Percentiles rank a stretch among this genome's conserved stretches.
phyloP scores from a whole-genome alignment of 176 grass and related monocot species.

The Puccinellia tenuiflora region DNA sequence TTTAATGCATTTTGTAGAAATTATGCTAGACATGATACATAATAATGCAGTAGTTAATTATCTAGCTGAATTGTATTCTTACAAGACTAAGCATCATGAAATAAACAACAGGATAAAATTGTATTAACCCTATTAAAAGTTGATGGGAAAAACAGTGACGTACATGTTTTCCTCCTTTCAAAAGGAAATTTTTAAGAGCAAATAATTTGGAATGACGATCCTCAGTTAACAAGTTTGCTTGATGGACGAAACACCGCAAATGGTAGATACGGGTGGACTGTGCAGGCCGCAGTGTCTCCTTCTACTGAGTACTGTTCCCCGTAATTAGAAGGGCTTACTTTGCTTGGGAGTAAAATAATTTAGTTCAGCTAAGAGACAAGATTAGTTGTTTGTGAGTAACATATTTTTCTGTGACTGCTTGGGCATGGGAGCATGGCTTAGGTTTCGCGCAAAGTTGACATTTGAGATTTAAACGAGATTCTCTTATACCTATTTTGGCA shows the following conservation, averaged over 20 bases:
- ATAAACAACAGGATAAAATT: too few relatives aligned
- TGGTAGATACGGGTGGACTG: neutral
- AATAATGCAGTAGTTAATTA: neutral
- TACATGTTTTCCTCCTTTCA: too few relatives aligned
- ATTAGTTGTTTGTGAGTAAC: neutral
- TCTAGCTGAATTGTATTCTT: too few relatives aligned
- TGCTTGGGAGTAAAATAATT: neutral
- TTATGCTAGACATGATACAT: neutral
- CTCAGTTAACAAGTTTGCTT: neutral
- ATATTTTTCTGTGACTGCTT: too few relatives aligned
- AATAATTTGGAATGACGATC: neutral
- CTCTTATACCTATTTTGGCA: neutral
- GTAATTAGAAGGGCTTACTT: neutral
- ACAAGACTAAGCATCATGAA: too few relatives aligned
- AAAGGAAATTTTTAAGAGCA: neutral
- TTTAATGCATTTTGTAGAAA: neutral
- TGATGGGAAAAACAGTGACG: too few relatives aligned
- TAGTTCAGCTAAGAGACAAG: neutral
- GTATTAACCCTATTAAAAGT: too few relatives aligned
- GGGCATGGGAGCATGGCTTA: too few relatives aligned
- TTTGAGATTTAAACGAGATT: too few relatives aligned
- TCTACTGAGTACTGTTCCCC: neutral
- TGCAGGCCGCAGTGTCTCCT: neutral
- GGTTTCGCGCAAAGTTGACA: too few relatives aligned
- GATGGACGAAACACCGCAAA: neutral